Evolutionary conservation across 1,284 basidiomycete genomes (phyloP), one percentile per base, ranked within the genome.

Genomic region (Mycena citricolor): DNA sequence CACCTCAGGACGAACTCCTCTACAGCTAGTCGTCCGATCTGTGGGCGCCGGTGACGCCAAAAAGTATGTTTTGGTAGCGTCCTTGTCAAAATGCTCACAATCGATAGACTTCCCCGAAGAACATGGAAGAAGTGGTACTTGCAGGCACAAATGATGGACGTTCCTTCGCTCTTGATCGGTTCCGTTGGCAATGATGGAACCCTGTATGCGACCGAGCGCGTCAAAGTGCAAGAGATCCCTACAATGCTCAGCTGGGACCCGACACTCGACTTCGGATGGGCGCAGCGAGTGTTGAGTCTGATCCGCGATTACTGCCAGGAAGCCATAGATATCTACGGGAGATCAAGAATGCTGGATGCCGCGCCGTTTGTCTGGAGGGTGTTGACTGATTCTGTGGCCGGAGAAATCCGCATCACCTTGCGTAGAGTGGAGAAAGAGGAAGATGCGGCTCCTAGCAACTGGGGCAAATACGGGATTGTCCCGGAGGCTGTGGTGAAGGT

Each of bases 241-340:
- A n/a, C n/a, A n/a, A n/a, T n/a, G n/a, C n/a, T n/a, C n/a, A n/a
- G 28, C 12, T 53, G 48, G 51, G 38, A 53, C 30, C 51, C 51
- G 8, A 30, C 37, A 37, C 40, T 34, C 12, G 25, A 28, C 34
- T 32, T 51, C 30, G 21, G 28, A 32, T 51, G 42, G 31, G 44
- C 41, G n/a, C 43, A 38, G 23, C 48, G 45, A 16, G 43, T 43
- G 28, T 49, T 55, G n/a, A 35, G 20, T 5, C 39, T 48, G 25
- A 39, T 55, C 20, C 45, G 51, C 33, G 44, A 53, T 24, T 47
- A 39, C 17, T 44, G 21, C 22, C 54, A 55, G 33, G 42, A 51
- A 33, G 40, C 34, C 22, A 25, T 42, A n/a, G 54, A 55, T 36
- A 23, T 39, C 12, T 19, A 20, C 3, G 43, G 34, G n/a, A n/a